A percentile compares a stretch with the other conserved stretches of the same genome.
Evolutionary conservation across 1,139 yeast genomes (phyloP).

Genomic region (Saccharomyces hybrid): DNA sequence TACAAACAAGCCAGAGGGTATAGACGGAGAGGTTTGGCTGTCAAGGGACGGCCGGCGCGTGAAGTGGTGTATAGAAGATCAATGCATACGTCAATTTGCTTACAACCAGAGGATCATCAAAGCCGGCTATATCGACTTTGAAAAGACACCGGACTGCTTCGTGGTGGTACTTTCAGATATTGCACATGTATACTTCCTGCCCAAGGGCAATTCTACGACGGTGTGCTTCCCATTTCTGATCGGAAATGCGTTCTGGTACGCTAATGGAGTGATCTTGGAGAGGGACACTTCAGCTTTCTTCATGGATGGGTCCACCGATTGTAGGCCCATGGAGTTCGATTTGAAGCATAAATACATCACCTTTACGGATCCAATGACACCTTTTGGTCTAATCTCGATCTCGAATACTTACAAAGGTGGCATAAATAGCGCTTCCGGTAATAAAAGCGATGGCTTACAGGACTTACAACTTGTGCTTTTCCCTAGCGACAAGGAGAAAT

Average conservation of each 20-base stretch:
- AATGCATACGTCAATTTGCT: constrained; percentile 19
- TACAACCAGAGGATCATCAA: constrained; percentile 17
- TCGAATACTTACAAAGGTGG: not conserved
- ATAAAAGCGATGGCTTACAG: not conserved
- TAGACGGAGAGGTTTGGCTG: constrained; percentile 23
- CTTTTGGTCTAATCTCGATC: constrained; percentile 21
- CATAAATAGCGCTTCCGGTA: not conserved
- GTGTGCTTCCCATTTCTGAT: constrained; percentile 27
- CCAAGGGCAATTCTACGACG: constrained; percentile 19
- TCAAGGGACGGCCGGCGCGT: constrained; percentile 15
- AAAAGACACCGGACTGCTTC: constrained; percentile 19
- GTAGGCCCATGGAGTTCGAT: constrained; percentile 5
- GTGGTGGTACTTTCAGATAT: constrained; percentile 23
- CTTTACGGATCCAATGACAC: constrained; percentile 28
- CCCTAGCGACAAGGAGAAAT: constrained; percentile 15
- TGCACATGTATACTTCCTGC: constrained; percentile 24
- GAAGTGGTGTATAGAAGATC: constrained; percentile 22
- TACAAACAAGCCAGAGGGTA: not conserved
- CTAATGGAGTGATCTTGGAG: constrained; percentile 27
- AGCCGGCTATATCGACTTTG: constrained; percentile 28
- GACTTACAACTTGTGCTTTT: constrained; percentile 20
- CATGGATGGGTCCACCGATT: not conserved
- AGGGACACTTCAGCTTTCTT: constrained; percentile 8
- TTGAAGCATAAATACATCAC: constrained; percentile 24
- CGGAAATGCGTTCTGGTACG: constrained; percentile 25